Conservation (phyloP, 495 filamentous ascomycete species). For the Ramalina peruviana region DNA sequence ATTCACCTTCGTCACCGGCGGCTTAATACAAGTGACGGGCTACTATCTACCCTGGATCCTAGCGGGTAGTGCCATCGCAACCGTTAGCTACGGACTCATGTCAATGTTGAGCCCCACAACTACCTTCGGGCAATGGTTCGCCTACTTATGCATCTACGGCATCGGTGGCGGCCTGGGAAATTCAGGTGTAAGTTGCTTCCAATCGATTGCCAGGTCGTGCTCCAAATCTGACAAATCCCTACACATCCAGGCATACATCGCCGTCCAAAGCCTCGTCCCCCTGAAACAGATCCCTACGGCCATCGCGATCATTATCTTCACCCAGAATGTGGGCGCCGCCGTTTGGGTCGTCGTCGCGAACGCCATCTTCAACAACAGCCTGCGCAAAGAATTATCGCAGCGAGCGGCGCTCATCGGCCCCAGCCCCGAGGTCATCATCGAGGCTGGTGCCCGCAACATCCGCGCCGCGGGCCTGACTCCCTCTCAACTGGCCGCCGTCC, state of each 20-base stretch:
- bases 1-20: conserved; percentile 31
- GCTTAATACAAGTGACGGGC: conserved; percentile 21
- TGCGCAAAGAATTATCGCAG: conserved; percentile 35
- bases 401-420: conserved; percentile 14
- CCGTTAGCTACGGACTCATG: conserved; percentile 36
- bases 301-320: conserved; percentile 41
- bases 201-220: conserved; percentile 11
- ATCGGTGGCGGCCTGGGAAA: conserved; percentile 32
- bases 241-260: conserved; percentile 29
- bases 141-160: conserved; percentile 44
- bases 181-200: conserved; percentile 15
- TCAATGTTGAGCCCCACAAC: conserved; percentile 34
- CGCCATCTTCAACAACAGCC: conserved; percentile 51
- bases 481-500: conserved; percentile 34
- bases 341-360: conserved; percentile 53
- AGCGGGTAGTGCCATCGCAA: conserved; percentile 13
- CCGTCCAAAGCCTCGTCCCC: conserved; percentile 38
- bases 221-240: conserved; percentile 24
- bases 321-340: conserved; percentile 48
- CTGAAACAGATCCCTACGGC: conserved; percentile 32
- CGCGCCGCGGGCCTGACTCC: conserved; percentile 24
- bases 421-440: conserved; percentile 33
- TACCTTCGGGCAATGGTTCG: conserved; percentile 35
- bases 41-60: conserved; percentile 37
- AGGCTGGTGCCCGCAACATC: conserved; percentile 49